phyloP scores from a whole-genome alignment of 768 basidiomycete genomes.

The Wakefieldia striispora region DNA sequence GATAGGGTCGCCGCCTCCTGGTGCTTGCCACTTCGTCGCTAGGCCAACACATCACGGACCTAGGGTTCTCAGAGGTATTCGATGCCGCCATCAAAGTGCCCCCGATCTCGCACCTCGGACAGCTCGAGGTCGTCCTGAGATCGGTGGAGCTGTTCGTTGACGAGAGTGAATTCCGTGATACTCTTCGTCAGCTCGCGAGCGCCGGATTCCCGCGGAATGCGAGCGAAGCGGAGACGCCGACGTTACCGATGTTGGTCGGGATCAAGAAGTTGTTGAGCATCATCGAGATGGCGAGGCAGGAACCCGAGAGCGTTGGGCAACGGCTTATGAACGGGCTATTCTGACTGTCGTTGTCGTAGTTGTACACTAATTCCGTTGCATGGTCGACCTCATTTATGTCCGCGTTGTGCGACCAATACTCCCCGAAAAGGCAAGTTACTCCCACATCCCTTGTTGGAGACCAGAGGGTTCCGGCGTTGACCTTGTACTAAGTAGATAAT shows the following conservation, averaged over 20 bases:
- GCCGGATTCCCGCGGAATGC: constrained; percentile 62
- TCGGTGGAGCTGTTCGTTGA: constrained; percentile 74
- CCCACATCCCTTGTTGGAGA: constrained; percentile 15
- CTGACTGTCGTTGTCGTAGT: constrained; percentile 13
- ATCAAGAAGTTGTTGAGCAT: constrained; percentile 91
- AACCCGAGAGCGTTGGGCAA: constrained; percentile 78
- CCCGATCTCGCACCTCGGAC: constrained; percentile 66
- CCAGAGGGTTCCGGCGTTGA: constrained; percentile 10
- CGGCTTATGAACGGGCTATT: constrained; percentile 64
- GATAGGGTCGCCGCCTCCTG: constrained; percentile 84
- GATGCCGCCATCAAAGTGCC: constrained; percentile 85
- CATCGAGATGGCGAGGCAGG: constrained; percentile 97
- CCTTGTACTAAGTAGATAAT: not conserved
- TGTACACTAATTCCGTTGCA: constrained; percentile 3
- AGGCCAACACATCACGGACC: constrained; percentile 78
- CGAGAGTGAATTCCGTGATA: constrained; percentile 51
- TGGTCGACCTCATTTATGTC: no score
- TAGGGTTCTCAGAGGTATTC: constrained; percentile 87
- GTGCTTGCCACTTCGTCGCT: constrained; percentile 92
- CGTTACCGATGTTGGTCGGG: constrained; percentile 68
- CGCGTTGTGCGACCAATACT: no score
- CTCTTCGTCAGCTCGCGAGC: constrained; percentile 65
- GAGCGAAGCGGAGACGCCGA: constrained; percentile 40
- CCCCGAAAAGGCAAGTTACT: constrained; percentile 24
- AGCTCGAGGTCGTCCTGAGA: constrained; percentile 73